Percentiles rank a stretch among this genome's conserved stretches.
Conservation (phyloP, 331 rosid genomes). For the Telfairia occidentalis region DNA sequence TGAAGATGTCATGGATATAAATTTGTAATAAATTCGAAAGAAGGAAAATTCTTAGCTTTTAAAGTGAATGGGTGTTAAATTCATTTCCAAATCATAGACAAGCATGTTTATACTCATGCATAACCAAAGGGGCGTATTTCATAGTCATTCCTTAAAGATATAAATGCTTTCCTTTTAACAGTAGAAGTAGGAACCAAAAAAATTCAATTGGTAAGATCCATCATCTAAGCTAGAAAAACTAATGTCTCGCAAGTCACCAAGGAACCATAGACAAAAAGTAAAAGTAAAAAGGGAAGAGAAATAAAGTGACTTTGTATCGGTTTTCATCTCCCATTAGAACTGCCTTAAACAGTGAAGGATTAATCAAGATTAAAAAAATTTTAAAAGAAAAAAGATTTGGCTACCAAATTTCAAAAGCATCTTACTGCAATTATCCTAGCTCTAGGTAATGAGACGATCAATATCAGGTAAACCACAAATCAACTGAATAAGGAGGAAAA, state of each 20-base stretch:
- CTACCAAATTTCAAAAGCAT: not conserved
- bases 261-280: not conserved
- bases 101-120: not conserved
- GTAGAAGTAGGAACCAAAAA: not conserved
- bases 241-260: not conserved
- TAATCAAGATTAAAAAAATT: not conserved
- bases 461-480: not conserved
- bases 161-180: not conserved
- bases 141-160: not conserved
- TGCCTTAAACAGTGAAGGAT: not conserved
- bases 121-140: not conserved
- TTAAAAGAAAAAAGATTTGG: not conserved
- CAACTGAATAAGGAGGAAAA: not conserved
- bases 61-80: not conserved
- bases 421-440: not conserved
- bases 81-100: not conserved
- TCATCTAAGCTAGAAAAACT: not conserved
- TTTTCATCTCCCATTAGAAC: not conserved
- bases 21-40: not conserved
- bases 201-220: not conserved
- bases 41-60: not conserved
- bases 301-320: not conserved
- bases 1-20: not conserved
- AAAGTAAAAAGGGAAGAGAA: not conserved
- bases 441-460: not conserved